A percentile compares a stretch with the other conserved stretches of the same genome.
These are phyloP conservation scores for Lachancea dasiensis DNA, from an alignment of 805 yeast species.

Conservation along the genomic window DNA sequence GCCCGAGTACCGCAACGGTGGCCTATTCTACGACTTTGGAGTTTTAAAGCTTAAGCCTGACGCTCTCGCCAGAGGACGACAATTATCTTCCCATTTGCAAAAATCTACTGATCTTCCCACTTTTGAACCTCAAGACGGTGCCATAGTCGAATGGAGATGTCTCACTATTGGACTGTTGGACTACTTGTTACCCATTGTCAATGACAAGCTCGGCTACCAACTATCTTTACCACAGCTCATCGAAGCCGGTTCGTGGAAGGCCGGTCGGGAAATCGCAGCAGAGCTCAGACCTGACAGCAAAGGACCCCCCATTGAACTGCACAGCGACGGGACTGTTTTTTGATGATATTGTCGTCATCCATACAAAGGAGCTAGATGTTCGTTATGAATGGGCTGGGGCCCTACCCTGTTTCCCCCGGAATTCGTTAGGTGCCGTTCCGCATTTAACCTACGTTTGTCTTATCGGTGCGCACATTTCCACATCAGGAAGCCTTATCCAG, in stretches of 20 bases:
- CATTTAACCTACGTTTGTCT: too few species aligned
- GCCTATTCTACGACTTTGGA: conserved; percentile 52
- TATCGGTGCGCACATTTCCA: too few species aligned
- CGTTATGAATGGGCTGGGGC: too few species aligned
- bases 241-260: conserved; percentile 66
- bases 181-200: conserved; percentile 45
- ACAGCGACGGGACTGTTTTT: conserved; percentile 62
- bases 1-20: conserved; percentile 63
- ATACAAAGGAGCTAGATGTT: too few species aligned
- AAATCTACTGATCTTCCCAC: conserved; percentile 38
- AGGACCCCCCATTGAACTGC: conserved; percentile 59
- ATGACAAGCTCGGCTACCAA: conserved; percentile 37
- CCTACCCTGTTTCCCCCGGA: too few species aligned
- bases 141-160: conserved; percentile 65
- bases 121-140: conserved; percentile 49
- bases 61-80: conserved; percentile 35
- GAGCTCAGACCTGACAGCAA: conserved; percentile 41
- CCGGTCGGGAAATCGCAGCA: conserved; percentile 57
- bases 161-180: conserved; percentile 54
- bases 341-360: conserved; percentile 27
- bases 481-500: too few species aligned
- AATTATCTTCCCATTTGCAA: conserved; percentile 28
- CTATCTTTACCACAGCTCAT: conserved; percentile 51
- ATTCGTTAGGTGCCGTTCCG: too few species aligned
- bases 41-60: conserved; percentile 44